phyloP scores from a whole-genome alignment of 495 filamentous ascomycete genomes.

The Tirmania nivea region DNA sequence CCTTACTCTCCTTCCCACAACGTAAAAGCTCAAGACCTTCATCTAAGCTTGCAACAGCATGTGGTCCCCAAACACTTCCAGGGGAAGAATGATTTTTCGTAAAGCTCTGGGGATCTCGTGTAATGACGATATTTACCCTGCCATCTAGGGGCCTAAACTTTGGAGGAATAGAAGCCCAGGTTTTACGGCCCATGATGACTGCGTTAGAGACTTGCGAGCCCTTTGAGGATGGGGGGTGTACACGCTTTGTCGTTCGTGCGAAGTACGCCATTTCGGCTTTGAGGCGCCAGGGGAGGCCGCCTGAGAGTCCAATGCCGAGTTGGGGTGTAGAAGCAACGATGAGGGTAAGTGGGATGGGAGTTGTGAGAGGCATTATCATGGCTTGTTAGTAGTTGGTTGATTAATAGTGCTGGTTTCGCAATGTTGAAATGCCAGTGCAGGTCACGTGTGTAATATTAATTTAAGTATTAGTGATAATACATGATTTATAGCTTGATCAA shows the following conservation, averaged over 20 bases:
- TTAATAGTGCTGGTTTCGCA: too few relatives aligned
- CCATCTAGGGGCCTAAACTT: constrained; percentile 58
- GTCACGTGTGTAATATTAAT: too few relatives aligned
- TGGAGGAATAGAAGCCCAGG: constrained; percentile 67
- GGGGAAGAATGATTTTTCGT: neutral
- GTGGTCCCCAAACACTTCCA: constrained; percentile 3
- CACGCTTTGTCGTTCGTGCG: constrained; percentile 62
- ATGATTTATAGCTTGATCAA: too few relatives aligned
- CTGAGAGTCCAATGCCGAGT: constrained; percentile 69
- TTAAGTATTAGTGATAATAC: too few relatives aligned
- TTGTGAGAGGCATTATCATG: neutral
- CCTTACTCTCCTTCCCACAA: neutral
- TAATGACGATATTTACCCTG: constrained; percentile 58
- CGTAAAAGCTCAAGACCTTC: constrained; percentile 30
- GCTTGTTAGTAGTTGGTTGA: neutral
- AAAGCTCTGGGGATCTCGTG: constrained; percentile 21
- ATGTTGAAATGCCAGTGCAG: too few relatives aligned
- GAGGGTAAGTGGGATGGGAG: constrained; percentile 33
- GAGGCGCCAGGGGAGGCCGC: constrained; percentile 74
- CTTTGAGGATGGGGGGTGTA: constrained; percentile 15
- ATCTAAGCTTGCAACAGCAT: constrained; percentile 27
- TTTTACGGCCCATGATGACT: constrained; percentile 93
- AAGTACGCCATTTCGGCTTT: constrained; percentile 88
- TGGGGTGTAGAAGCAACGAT: constrained; percentile 50
- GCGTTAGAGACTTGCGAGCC: constrained; percentile 32